These are phyloP conservation scores for Hygrophorus pudorinus DNA, from an alignment of 768 basidiomycete genomes.

Conservation along the genomic window DNA sequence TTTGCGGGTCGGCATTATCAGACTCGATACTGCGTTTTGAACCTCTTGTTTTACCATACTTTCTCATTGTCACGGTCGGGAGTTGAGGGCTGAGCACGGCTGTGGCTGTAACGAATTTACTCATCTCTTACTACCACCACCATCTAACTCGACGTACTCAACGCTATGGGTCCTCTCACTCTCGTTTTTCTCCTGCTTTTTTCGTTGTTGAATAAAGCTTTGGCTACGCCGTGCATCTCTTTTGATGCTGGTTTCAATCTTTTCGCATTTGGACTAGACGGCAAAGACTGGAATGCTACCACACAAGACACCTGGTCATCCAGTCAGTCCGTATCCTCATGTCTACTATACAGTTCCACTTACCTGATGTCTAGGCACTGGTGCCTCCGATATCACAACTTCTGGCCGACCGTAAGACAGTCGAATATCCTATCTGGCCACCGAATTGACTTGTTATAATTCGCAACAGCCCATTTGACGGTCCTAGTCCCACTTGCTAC, in stretches of 20 bases:
- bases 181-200: slow-evolving; percentile 12
- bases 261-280: slow-evolving; percentile 74
- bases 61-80: slow-evolving; percentile 24
- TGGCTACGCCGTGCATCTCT: slow-evolving; percentile 42
- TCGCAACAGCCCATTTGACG: slow-evolving; percentile 50
- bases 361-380: slow-evolving; percentile 24
- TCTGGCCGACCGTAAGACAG: slow-evolving; percentile 64
- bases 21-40: background rate
- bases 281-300: slow-evolving; percentile 79
- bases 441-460: slow-evolving; percentile 4
- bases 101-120: background rate
- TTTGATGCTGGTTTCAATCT: slow-evolving; percentile 81
- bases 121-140: too few relatives aligned
- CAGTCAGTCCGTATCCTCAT: slow-evolving; percentile 26
- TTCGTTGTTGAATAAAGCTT: slow-evolving; percentile 7
- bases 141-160: too few relatives aligned
- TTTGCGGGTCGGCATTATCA: background rate
- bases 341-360: slow-evolving; percentile 1
- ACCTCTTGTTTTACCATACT: slow-evolving; percentile 2
- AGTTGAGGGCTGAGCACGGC: slow-evolving; percentile 15
- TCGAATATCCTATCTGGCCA: background rate
- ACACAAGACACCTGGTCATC: slow-evolving; percentile 56
- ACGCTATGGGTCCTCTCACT: slow-evolving; percentile 2
- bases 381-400: slow-evolving; percentile 59
- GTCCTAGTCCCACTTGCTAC: slow-evolving; percentile 56